These are phyloP conservation scores for Hygrophila difformis DNA, from an alignment of 257 asterid genomes.

Conservation along the genomic window DNA sequence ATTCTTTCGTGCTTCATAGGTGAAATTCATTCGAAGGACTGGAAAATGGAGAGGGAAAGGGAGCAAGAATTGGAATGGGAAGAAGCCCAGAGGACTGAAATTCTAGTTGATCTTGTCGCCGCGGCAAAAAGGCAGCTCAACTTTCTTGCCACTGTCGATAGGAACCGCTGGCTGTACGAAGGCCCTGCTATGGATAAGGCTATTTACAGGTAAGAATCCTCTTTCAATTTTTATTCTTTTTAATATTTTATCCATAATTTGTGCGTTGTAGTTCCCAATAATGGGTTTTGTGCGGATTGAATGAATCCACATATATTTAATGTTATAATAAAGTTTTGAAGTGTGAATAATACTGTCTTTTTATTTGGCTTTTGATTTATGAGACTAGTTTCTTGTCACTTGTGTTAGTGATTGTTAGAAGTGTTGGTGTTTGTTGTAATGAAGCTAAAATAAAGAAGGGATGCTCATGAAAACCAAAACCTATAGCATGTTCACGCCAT, in stretches of 20 bases:
- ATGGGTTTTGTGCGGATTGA: no score
- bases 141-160: conserved; percentile 76
- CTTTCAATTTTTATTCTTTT: not conserved
- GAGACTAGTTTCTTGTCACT: no score
- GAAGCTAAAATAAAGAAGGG: not conserved
- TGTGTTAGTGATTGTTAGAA: no score
- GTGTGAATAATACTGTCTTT: no score
- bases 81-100: conserved; percentile 60
- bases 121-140: conserved; percentile 72
- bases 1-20: conserved; percentile 3
- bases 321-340: no score
- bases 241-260: conserved; percentile 3
- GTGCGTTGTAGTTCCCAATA: no score
- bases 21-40: conserved; percentile 14
- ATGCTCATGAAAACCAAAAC: not conserved
- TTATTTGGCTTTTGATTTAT: no score
- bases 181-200: conserved; percentile 56
- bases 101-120: conserved; percentile 61
- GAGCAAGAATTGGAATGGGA: conserved; percentile 81
- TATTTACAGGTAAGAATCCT: conserved; percentile 47
- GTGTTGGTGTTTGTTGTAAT: not conserved
- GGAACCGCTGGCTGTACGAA: conserved; percentile 80
- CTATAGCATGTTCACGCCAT: not conserved
- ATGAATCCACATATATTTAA: no score
- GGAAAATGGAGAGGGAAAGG: conserved; percentile 47